Evolutionary conservation across 257 asterid genomes (phyloP), one percentile per base, ranked within the genome.

Genomic region (Mentha longifolia): DNA sequence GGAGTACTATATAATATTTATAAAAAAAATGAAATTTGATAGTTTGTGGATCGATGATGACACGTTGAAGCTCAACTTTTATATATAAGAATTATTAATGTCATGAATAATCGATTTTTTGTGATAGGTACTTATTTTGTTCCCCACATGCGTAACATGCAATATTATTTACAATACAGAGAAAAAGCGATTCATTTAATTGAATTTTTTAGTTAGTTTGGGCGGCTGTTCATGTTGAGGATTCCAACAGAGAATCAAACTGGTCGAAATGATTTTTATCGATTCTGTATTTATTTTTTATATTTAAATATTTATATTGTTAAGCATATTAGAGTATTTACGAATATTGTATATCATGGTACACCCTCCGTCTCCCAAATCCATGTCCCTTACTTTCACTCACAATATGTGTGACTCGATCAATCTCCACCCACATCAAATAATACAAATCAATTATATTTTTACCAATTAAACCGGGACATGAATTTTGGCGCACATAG

Each of bases 161-260:
- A 12, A 33, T 30, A 45, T 46, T 30, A 45, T 37, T 56, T 66
- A 59, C 19, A 58, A 59, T 16, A 51, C 61, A 25, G 22, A 50
- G 42, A 28, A 28, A 65, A 70, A 76, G 10, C 55, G 7, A 7
- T 51, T 49, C 30, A 59, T 3, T 57, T 25, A 66, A 17, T 19
- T 25, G 46, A 33, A 15, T 20, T 70, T 35, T 64, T 10, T 51
- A 67, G 25, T 25, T 65, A 10, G 31, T 37, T 81, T 81, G 76
- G 86, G 39, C 61, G 79, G 83, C 75, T 55, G 61, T 71, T 68
- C 70, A 62, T 68, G 82, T 57, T 62, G 59, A 70, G 67, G 61
- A 54, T 78, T 73, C 74, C 72, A 47, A 33, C 28, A 72, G 25
- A 35, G 12, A 19, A 61, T 39, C 65, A 54, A 76, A 49, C 35